Percentiles rank a stretch among this genome's conserved stretches.
phyloP scores from a whole-genome alignment of 2,329 filamentous ascomycete species.

The Simplicillium sp. region DNA sequence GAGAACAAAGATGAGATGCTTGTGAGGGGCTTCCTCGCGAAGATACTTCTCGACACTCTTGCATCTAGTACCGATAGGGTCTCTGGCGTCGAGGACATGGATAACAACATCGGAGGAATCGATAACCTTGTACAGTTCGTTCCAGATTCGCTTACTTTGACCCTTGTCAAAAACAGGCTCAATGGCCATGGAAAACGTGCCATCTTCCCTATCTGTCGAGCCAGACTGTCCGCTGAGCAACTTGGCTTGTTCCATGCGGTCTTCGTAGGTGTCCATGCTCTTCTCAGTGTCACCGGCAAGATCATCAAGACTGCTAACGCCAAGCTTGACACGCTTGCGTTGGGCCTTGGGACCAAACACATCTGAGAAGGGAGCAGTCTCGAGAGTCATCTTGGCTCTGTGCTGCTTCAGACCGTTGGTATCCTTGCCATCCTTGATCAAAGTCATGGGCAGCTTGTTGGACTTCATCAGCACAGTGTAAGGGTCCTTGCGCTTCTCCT shows the following conservation, averaged over 20 bases:
- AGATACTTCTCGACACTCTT: conserved; percentile 76
- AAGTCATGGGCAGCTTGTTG: conserved; percentile 92
- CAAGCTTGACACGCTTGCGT: conserved; percentile 84
- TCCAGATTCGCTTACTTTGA: conserved; percentile 93
- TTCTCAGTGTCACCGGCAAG: conserved; percentile 71
- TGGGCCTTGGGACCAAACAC: conserved; percentile 93
- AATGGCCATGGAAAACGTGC: conserved; percentile 51
- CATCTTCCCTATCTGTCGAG: conserved; percentile 37
- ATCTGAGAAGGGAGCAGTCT: conserved; percentile 74
- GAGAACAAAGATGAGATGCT: conserved; percentile 58
- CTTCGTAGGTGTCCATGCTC: conserved; percentile 72
- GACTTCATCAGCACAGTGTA: conserved; percentile 93
- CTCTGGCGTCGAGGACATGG: conserved; percentile 85
- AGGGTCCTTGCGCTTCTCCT: conserved; percentile 80
- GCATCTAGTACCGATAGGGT: conserved; percentile 85
- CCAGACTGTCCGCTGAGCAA: conserved; percentile 63
- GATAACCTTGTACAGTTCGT: conserved; percentile 90
- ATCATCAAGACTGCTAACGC: conserved; percentile 71
- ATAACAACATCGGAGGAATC: conserved; percentile 94
- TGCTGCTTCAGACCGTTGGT: conserved; percentile 82
- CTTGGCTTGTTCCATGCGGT: conserved; percentile 69
- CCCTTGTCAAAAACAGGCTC: conserved; percentile 91
- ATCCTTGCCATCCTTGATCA: conserved; percentile 73
- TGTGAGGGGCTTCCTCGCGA: conserved; percentile 85
- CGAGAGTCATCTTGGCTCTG: conserved; percentile 86